Percentiles rank a stretch among this genome's conserved stretches.
Evolutionary conservation across 2,329 filamentous ascomycete species (phyloP).

Genomic region (Pseudogymnoascus sp.): DNA sequence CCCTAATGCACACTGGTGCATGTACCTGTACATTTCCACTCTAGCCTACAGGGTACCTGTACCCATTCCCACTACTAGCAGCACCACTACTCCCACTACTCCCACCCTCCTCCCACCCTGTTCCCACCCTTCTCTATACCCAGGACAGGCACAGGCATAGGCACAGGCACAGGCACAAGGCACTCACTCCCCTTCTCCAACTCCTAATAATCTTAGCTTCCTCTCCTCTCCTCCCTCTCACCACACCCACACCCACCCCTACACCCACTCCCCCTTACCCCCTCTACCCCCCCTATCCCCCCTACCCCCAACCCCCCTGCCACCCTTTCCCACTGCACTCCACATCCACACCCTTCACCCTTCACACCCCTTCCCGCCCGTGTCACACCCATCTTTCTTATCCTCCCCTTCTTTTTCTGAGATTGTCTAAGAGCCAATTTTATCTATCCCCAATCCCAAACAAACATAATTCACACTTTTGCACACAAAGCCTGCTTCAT

Average conservation of each 20-base stretch:
- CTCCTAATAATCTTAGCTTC: slow-evolving; percentile 10
- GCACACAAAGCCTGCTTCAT: not conserved
- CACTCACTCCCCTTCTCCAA: too few relatives aligned
- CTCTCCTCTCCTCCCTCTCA: slow-evolving; percentile 10
- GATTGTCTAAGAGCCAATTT: not conserved
- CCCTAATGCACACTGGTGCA: not conserved
- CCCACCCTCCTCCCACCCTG: not conserved
- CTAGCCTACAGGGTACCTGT: not conserved
- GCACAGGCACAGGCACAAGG: not conserved
- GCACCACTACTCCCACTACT: not conserved
- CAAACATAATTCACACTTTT: not conserved
- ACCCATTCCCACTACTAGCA: not conserved
- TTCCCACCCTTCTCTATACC: not conserved
- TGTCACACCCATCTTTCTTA: slow-evolving; percentile 3
- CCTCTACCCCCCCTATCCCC: too few relatives aligned
- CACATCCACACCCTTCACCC: slow-evolving; percentile 8
- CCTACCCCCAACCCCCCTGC: slow-evolving; percentile 11
- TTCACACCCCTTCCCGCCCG: not conserved
- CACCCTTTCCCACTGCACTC: slow-evolving; percentile 12
- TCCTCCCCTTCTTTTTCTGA: not conserved
- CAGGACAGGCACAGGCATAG: not conserved
- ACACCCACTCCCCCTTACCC: not conserved
- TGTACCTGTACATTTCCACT: not conserved
- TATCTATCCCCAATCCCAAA: not conserved
- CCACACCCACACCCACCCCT: not conserved